Conservation (phyloP, 139 green algal species). For the Raphidocelis subcapitata region DNA sequence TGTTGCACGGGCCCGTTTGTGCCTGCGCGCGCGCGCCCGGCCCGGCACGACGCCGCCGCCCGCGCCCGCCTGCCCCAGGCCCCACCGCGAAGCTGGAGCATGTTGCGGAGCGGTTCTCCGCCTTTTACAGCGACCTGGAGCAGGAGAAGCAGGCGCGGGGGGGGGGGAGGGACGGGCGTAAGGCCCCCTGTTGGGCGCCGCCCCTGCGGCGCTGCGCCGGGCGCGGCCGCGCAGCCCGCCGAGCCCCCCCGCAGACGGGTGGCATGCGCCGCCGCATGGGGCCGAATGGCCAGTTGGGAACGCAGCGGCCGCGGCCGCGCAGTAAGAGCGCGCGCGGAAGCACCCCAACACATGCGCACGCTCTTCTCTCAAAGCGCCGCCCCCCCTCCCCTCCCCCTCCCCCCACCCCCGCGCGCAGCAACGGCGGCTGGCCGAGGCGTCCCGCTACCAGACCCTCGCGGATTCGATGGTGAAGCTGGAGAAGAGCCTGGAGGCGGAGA, state of each 20-base stretch:
- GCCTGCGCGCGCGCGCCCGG: too few relatives aligned
- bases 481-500: slow-evolving; percentile 65
- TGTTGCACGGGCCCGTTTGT: too few relatives aligned
- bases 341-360: too few relatives aligned
- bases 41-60: too few relatives aligned
- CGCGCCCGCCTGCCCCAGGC: too few relatives aligned
- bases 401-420: too few relatives aligned
- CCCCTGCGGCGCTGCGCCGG: neutral
- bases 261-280: too few relatives aligned
- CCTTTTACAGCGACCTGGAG: slow-evolving; percentile 74
- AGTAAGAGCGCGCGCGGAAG: too few relatives aligned
- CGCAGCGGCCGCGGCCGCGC: too few relatives aligned
- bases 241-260: neutral
- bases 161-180: neutral
- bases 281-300: too few relatives aligned
- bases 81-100: slow-evolving; percentile 63
- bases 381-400: too few relatives aligned
- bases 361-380: too few relatives aligned
- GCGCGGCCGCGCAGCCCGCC: neutral
- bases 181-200: neutral
- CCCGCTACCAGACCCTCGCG: slow-evolving; percentile 44
- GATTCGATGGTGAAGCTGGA: slow-evolving; percentile 65
- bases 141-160: slow-evolving; percentile 74
- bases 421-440: slow-evolving; percentile 52
- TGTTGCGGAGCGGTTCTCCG: slow-evolving; percentile 67